Percentiles rank a stretch among this genome's conserved stretches.
phyloP scores from a whole-genome alignment of 495 filamentous ascomycete genomes.

The Daldinia concentrica region DNA sequence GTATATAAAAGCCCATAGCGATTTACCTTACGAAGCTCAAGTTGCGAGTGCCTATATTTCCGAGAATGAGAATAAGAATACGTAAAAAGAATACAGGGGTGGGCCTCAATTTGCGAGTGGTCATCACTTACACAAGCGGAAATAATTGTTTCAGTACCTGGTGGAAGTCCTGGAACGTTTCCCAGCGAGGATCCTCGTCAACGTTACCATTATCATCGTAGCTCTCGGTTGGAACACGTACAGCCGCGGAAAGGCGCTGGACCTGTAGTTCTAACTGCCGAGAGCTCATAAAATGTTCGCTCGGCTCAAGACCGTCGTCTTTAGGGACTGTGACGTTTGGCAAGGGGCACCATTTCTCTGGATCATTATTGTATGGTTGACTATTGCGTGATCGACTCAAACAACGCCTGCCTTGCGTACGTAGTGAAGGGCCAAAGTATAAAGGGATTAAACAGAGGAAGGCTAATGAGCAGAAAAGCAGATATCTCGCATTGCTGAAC shows the following conservation, averaged over 20 bases:
- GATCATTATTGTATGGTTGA: background rate
- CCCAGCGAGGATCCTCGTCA: slow-evolving; percentile 59
- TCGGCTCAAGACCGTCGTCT: slow-evolving; percentile 21
- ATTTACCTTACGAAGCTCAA: slow-evolving; percentile 62
- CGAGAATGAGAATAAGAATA: background rate
- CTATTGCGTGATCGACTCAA: background rate
- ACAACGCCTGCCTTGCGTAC: slow-evolving; percentile 3
- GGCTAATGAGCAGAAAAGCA: slow-evolving; percentile 13
- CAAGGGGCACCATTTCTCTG: slow-evolving; percentile 27
- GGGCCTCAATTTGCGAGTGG: background rate
- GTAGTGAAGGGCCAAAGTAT: slow-evolving; percentile 11
- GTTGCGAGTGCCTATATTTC: slow-evolving; percentile 34
- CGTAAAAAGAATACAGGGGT: background rate
- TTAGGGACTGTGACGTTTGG: slow-evolving; percentile 14
- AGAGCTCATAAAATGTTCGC: slow-evolving; percentile 28
- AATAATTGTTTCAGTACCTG: slow-evolving; percentile 54
- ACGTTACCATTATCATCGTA: slow-evolving; percentile 61
- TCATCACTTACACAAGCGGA: slow-evolving; percentile 46
- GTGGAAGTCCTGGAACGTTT: slow-evolving; percentile 54
- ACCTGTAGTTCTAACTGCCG: slow-evolving; percentile 16
- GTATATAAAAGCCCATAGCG: slow-evolving; percentile 67
- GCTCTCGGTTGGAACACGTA: slow-evolving; percentile 58
- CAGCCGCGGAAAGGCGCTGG: slow-evolving; percentile 31
- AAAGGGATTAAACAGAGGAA: slow-evolving; percentile 21
- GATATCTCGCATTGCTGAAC: slow-evolving; percentile 1